phyloP scores from a whole-genome alignment of 2,329 filamentous ascomycete genomes.

The Trematosphaeria pertusa region DNA sequence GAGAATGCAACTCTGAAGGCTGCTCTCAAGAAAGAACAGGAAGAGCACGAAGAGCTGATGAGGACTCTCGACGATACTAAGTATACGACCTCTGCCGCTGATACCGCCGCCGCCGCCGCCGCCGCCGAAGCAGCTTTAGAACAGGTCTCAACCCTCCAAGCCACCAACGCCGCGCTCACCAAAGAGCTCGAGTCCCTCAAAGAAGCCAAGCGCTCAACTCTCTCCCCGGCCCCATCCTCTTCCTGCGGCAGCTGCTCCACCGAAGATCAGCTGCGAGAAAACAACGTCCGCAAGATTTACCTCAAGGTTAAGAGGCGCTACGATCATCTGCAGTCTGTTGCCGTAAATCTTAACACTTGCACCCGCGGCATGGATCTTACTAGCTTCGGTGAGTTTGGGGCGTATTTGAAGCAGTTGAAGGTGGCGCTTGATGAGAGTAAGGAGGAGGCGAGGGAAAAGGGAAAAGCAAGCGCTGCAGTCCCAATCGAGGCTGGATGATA shows the following conservation, averaged over 20 bases:
- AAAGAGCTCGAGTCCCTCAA: neutral
- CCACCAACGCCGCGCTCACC: neutral
- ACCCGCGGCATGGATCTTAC: conserved; percentile 24
- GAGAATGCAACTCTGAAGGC: neutral
- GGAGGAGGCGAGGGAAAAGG: too few species aligned
- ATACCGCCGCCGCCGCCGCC: too few species aligned
- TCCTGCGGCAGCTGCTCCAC: neutral
- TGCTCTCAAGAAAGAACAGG: neutral
- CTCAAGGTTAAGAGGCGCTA: conserved; percentile 23
- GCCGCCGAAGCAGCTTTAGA: neutral
- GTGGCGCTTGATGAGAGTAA: conserved; percentile 18
- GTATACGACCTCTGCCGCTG: too few species aligned
- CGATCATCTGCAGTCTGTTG: conserved; percentile 20
- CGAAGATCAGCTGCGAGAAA: conserved; percentile 12
- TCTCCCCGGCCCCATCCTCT: conserved; percentile 8
- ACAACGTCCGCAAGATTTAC: conserved; percentile 32
- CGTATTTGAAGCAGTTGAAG: conserved; percentile 20
- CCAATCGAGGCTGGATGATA: too few species aligned
- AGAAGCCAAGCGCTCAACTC: neutral
- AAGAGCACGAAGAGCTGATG: neutral
- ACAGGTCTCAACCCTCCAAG: neutral
- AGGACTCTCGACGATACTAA: conserved; percentile 5
- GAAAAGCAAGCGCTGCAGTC: too few species aligned
- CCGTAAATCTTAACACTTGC: conserved; percentile 10
- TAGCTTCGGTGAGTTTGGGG: conserved; percentile 35